phyloP scores from a whole-genome alignment of 148 eudicot genomes.

The Polygonum aviculare region DNA sequence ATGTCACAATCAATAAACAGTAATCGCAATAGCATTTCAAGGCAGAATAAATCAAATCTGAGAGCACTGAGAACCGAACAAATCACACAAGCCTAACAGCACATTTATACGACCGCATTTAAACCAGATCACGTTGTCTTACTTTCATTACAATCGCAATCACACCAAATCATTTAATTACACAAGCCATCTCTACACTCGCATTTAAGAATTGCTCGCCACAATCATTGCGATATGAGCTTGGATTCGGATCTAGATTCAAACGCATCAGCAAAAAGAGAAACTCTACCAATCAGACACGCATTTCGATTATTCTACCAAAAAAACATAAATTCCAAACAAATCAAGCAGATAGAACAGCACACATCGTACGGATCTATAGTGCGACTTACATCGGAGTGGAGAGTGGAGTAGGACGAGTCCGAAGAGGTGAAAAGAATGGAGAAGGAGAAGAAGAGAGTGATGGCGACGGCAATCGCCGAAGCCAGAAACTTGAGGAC shows the following conservation, averaged over 20 bases:
- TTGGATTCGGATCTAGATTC: background rate
- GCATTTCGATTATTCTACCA: too few relatives aligned
- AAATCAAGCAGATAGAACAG: background rate
- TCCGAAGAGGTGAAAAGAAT: constrained; percentile 21
- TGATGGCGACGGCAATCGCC: constrained; percentile 18
- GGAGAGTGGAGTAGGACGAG: constrained; percentile 17
- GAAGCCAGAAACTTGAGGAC: constrained; percentile 13
- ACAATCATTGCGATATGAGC: background rate
- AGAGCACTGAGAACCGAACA: background rate
- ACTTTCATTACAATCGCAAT: background rate
- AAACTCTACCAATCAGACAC: background rate
- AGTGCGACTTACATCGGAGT: background rate
- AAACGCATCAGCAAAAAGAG: background rate
- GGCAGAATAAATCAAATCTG: background rate
- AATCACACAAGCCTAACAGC: background rate
- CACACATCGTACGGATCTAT: constrained; percentile 5
- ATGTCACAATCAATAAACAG: background rate
- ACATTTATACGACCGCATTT: background rate
- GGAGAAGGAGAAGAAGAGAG: constrained; percentile 20
- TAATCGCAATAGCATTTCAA: background rate
- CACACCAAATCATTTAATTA: background rate
- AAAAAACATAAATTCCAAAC: background rate
- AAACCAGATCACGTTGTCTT: background rate
- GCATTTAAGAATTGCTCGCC: background rate
- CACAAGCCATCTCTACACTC: background rate